Conservation (phyloP, 2,329 filamentous ascomycete genomes). For the Pyricularia sp. region DNA sequence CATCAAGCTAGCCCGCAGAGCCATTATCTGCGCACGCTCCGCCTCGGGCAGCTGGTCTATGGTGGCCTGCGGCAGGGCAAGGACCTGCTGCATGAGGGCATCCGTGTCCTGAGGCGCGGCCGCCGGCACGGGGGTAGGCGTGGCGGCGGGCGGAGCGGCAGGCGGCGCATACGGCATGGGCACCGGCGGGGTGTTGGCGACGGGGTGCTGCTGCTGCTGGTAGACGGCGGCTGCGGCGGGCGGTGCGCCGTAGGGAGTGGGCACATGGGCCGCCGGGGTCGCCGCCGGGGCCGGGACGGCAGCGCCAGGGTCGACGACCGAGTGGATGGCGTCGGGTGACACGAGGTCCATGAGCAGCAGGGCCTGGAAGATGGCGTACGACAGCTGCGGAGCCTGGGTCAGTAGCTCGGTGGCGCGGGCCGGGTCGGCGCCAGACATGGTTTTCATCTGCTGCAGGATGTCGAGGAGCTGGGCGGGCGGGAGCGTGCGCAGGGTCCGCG, state of each 20-base stretch:
- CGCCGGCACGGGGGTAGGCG: slow-evolving; percentile 19
- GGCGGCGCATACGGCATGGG: slow-evolving; percentile 26
- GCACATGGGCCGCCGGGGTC: not conserved
- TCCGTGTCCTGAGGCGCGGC: slow-evolving; percentile 33
- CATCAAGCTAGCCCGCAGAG: slow-evolving; percentile 46
- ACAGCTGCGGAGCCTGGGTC: slow-evolving; percentile 77
- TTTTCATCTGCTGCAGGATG: slow-evolving; percentile 89
- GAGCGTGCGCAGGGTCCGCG: slow-evolving; percentile 74
- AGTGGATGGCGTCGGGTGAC: slow-evolving; percentile 67
- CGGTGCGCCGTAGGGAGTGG: slow-evolving; percentile 3
- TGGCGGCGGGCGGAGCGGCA: slow-evolving; percentile 16
- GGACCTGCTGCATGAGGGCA: slow-evolving; percentile 66
- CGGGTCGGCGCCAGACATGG: slow-evolving; percentile 69
- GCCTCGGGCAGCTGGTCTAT: slow-evolving; percentile 67
- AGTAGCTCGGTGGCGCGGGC: slow-evolving; percentile 75
- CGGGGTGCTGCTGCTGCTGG: slow-evolving; percentile 5
- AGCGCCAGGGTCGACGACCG: slow-evolving; percentile 56
- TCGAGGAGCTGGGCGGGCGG: slow-evolving; percentile 84
- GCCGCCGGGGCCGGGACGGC: slow-evolving; percentile 19
- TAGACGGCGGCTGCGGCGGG: slow-evolving; percentile 17
- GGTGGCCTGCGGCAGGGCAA: slow-evolving; percentile 65
- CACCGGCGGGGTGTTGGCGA: slow-evolving; percentile 20
- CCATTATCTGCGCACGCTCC: slow-evolving; percentile 67
- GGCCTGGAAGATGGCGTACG: slow-evolving; percentile 90
- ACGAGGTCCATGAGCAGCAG: slow-evolving; percentile 87